Evolutionary conservation across 371 early-diverging fungal genomes (phyloP).

Genomic region (Mucor indicus): DNA sequence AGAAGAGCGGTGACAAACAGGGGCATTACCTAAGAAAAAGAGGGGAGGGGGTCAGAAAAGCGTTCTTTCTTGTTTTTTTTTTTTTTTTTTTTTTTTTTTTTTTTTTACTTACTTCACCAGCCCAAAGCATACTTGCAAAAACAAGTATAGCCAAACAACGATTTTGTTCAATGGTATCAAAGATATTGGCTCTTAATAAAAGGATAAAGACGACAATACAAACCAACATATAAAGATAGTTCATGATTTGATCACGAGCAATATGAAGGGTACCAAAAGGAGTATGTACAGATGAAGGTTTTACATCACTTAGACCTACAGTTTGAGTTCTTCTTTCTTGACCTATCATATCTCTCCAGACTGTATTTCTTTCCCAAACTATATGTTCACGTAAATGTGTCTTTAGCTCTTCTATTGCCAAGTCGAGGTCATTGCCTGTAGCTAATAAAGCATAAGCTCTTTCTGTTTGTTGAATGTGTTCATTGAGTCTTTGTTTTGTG

Average conservation of each 20-base stretch:
- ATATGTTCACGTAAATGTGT: constrained; percentile 85
- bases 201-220: constrained; percentile 57
- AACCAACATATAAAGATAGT: constrained; percentile 31
- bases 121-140: constrained; percentile 90
- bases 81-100: not conserved
- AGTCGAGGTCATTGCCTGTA: constrained; percentile 50
- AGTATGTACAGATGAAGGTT: constrained; percentile 36
- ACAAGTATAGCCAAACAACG: constrained; percentile 87
- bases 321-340: constrained; percentile 81
- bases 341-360: constrained; percentile 96
- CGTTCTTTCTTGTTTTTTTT: not conserved
- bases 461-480: constrained; percentile 59
- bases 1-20: constrained; percentile 89
- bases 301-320: constrained; percentile 52
- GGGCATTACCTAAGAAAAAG: constrained; percentile 73
- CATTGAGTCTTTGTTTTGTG: constrained; percentile 58
- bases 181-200: constrained; percentile 50
- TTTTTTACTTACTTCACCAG: constrained; percentile 72
- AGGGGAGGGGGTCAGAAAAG: not conserved
- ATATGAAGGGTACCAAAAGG: constrained; percentile 45
- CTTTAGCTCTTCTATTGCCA: constrained; percentile 74
- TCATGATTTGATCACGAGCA: constrained; percentile 35
- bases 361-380: constrained; percentile 95
- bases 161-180: constrained; percentile 66
- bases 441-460: constrained; percentile 57